phyloP scores from a whole-genome alignment of 768 basidiomycete genomes.

The Auriscalpium microsporum region DNA sequence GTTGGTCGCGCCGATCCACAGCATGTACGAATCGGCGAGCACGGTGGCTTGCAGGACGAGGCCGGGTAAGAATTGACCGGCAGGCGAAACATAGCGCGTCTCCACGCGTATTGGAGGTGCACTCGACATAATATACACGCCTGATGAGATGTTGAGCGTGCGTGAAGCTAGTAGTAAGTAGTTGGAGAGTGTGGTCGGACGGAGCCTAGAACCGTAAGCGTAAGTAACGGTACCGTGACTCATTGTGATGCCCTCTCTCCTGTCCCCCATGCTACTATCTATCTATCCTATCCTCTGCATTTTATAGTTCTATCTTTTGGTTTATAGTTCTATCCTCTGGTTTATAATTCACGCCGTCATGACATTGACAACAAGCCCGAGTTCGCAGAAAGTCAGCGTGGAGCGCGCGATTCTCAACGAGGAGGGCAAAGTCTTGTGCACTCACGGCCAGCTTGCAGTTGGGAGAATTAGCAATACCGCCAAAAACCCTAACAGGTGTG shows the following conservation, averaged over 20 bases:
- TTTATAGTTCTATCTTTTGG: too few species aligned
- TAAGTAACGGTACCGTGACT: too few species aligned
- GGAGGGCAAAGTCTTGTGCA: conserved; percentile 20
- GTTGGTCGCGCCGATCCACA: conserved; percentile 68
- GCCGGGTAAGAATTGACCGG: conserved; percentile 44
- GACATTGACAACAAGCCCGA: too few species aligned
- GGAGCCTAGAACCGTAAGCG: too few species aligned
- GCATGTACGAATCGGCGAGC: conserved; percentile 69
- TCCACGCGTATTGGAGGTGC: conserved; percentile 31
- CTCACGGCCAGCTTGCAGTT: conserved; percentile 19
- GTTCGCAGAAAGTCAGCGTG: conserved; percentile 3
- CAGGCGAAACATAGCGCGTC: conserved; percentile 40
- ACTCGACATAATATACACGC: background rate
- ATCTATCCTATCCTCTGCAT: too few species aligned
- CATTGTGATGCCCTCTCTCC: too few species aligned
- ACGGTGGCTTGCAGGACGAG: conserved; percentile 59
- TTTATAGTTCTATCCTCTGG: too few species aligned
- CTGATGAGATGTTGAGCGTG: background rate
- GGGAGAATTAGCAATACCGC: conserved; percentile 22
- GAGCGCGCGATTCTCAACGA: conserved; percentile 29
- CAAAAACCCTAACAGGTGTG: conserved; percentile 30
- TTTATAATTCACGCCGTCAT: too few species aligned
- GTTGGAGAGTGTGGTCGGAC: too few species aligned
- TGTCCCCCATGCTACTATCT: too few species aligned
- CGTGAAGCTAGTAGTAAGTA: background rate